Conservation (phyloP, 2,329 filamentous ascomycete genomes). For the Myriosclerotinia duriaeana region DNA sequence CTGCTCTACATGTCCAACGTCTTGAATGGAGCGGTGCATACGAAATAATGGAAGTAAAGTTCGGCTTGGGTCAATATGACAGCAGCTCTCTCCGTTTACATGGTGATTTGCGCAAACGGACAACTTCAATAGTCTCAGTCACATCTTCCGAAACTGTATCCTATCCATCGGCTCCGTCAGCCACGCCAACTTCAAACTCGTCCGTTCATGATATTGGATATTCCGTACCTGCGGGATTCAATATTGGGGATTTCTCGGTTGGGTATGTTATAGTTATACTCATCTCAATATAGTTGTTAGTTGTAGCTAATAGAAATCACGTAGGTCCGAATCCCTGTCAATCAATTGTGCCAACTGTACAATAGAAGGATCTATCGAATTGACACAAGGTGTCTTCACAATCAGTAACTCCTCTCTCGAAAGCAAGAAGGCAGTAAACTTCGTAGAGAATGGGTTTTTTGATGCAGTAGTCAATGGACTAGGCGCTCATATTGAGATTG, state of each 20-base stretch:
- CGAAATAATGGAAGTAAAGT: conserved; percentile 28
- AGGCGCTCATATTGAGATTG: conserved; percentile 21
- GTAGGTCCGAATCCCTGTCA: background rate
- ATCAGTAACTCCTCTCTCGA: background rate
- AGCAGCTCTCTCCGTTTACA: conserved; percentile 23
- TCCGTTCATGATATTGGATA: conserved; percentile 1
- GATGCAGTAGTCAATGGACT: conserved; percentile 6
- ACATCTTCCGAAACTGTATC: background rate
- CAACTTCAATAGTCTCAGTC: background rate
- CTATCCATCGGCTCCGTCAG: background rate
- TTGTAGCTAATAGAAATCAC: background rate
- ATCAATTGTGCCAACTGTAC: conserved; percentile 22
- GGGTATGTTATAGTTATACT: background rate
- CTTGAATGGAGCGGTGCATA: conserved; percentile 28
- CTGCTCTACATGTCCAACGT: conserved; percentile 16
- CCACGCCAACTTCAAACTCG: conserved; percentile 9
- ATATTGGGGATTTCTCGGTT: background rate
- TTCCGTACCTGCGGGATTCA: background rate
- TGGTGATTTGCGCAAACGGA: background rate
- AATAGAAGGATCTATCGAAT: background rate
- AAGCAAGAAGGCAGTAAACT: background rate
- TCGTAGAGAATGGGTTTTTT: conserved; percentile 21
- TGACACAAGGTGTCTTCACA: conserved; percentile 16
- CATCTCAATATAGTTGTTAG: fast-evolving
- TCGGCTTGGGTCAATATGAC: conserved; percentile 26